Evolutionary conservation across 2,329 filamentous ascomycete species (phyloP).

Genomic region (Monosporascus sp.): DNA sequence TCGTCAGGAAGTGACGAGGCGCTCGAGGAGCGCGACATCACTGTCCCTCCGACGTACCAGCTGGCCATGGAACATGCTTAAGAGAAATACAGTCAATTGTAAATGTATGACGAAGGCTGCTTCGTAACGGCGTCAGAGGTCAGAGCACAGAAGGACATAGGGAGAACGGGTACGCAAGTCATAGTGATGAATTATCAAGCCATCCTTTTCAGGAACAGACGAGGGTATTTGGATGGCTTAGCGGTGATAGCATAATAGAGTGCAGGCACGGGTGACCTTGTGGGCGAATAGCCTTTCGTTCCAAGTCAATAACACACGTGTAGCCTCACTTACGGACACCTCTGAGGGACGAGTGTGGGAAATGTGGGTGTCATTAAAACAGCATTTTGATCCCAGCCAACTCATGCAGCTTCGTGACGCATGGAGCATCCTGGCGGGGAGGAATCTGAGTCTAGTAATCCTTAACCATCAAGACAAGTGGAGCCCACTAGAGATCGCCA

Average conservation of each 20-base stretch:
- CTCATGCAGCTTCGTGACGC: not conserved
- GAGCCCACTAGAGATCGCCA: not conserved
- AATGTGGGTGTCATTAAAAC: not conserved
- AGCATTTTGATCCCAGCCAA: not conserved
- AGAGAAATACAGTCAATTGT: slow-evolving; percentile 1
- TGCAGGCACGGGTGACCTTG: not conserved
- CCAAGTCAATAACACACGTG: not conserved
- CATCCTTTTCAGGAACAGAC: not conserved
- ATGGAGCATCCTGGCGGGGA: not conserved
- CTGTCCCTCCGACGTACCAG: slow-evolving; percentile 26
- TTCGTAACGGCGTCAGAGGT: no score
- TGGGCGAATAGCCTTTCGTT: not conserved
- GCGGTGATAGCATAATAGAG: not conserved
- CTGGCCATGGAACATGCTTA: slow-evolving; percentile 31
- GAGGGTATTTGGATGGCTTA: not conserved
- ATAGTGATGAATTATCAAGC: no score
- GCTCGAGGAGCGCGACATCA: slow-evolving; percentile 28
- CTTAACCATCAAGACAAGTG: not conserved
- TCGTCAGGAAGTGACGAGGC: slow-evolving; percentile 22
- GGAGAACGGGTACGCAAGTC: no score
- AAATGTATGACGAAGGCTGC: not conserved
- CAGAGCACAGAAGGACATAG: no score
- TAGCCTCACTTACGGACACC: not conserved
- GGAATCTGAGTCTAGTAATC: not conserved
- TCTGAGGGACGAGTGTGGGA: not conserved